Percentiles rank a stretch among this genome's conserved stretches.
Conservation (phyloP, 2,329 filamentous ascomycete genomes). For the Incumbomyces lentus region DNA sequence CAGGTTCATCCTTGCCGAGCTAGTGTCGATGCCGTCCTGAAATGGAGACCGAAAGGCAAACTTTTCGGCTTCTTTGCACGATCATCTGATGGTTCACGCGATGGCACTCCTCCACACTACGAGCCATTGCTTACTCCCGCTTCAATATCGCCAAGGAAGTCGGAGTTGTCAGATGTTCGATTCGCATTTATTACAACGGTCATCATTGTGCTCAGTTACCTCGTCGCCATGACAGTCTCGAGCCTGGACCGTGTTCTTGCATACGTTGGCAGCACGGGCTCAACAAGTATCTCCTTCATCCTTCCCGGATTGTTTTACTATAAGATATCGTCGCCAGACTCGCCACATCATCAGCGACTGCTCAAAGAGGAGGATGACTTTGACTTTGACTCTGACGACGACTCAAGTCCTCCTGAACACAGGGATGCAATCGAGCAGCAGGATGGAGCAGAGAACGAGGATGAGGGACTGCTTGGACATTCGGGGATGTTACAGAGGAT, state of each 20-base stretch:
- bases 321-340: constrained; percentile 88
- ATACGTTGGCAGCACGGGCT: constrained; percentile 90
- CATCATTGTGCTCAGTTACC: constrained; percentile 74
- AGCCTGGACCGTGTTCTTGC: constrained; percentile 85
- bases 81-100: constrained; percentile 17
- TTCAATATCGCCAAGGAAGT: constrained; percentile 24
- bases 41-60: constrained; percentile 60
- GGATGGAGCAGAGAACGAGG: background rate
- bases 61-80: constrained; percentile 19
- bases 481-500: constrained; percentile 26
- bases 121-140: constrained; percentile 28
- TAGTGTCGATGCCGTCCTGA: constrained; percentile 86
- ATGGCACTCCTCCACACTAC: constrained; percentile 34
- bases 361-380: constrained; percentile 81
- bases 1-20: constrained; percentile 94
- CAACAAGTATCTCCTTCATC: constrained; percentile 93
- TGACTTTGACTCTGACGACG: constrained; percentile 43
- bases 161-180: constrained; percentile 69
- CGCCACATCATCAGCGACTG: constrained; percentile 71
- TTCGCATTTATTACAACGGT: constrained; percentile 82
- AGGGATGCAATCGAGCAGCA: background rate
- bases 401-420: constrained; percentile 23
- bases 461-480: constrained; percentile 12
- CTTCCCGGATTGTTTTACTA: constrained; percentile 95
- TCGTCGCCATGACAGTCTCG: constrained; percentile 80